Base-by-base conservation (phyloP, 305 asterid species). In the Fraxinus platypoda region DNA sequence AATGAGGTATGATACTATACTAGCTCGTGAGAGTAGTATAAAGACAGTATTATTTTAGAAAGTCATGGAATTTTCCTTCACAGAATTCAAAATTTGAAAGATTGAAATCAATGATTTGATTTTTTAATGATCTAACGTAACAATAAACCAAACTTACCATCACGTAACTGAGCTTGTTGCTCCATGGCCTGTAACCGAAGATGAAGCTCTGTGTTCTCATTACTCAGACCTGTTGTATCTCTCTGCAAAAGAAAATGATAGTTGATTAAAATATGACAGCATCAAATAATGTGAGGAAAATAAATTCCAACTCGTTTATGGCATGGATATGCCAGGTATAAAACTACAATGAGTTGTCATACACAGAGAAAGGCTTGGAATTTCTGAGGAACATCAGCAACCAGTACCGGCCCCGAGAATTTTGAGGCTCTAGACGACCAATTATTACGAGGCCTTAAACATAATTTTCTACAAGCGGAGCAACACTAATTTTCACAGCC, bases 111-210 rank as follows among this genome's bases (percentile, higher is more conserved):
- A 62, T 23, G 15, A 6, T 21, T 62, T 0, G 31, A 62, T 62
- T 21, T 62, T 13, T 62, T 62, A 62, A 13, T 4, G 0, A 62
- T 62, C 31, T 62, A 62, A 64, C 3, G 72, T 64, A 64, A 64
- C 33, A 64, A 25, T 9, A 66, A 25, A 26, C 9, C 3, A 0
- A n/a, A 78, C 87, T 87, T 89, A 94, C 97, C 94, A 75, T 94
- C 97, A 25, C 95, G 95, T 64, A 94, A 66, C 82, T 91, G 97
- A 80, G 97, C 97, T 86, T 94, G 98, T 77, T 93, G 97, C 87
- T 94, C 98, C 97, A 94, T 94, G 80, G 97, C 94, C 84, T 91
- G 97, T 80, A 93, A 87, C 78, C 97, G 88, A 78, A 93, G 91
- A 87, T 94, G 92, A 78, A 94, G 98, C 90, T 93, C 96, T 9